Evolutionary conservation across 2,329 filamentous ascomycete species (phyloP), one percentile per base, ranked within the genome.

Genomic region (Arthrobotrys pseudoclavata): DNA sequence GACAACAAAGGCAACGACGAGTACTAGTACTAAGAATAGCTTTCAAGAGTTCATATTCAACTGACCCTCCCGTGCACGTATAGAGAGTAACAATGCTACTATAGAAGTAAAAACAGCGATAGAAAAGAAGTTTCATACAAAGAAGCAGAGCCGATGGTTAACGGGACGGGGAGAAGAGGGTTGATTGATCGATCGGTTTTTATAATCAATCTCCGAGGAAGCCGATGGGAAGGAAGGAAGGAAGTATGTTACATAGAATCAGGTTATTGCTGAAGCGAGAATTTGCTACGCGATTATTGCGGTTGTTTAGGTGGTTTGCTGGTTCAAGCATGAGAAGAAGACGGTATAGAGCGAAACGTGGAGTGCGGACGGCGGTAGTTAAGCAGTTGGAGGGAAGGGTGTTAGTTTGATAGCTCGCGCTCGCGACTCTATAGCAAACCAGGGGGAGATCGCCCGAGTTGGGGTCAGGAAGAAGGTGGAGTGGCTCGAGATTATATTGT

Each of bases 241-340:
- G 22, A 67, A 68, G 52, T 68, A 69, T 69, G 70, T 47, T 68
- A 68, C 70, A 75, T 12, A 53, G 70, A 67, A 75, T 20, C 53
- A 62, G 29, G 18, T 37, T 68, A 26, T 68, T 62, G 57, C 57
- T 57, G 68, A 75, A 61, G 62, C 45, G 45, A n/a, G 26, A 52
- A 31, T 20, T 50, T 50, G 22, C 50, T 40, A 47, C 60, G 60
- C n/a, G 31, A 22, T 34, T 31, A 29, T 18, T 60, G n/a, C 15
- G n/a, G 12, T 4, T 45, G 12, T 10, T 50, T 60, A n/a, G 24
- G 22, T 20, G 42, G n/a, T 45, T 20, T 34, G 9, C 12, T 12
- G n/a, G 13, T 13, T 37, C 7, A n/a, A 10, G 52, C 13, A 20
- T 13, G 47, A 55, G 24, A 37, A 62, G 20, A n/a, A 42, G 20